Evolutionary conservation across 2,329 filamentous ascomycete species (phyloP), one percentile per base, ranked within the genome.

Genomic region (Colletotrichum trifolii): DNA sequence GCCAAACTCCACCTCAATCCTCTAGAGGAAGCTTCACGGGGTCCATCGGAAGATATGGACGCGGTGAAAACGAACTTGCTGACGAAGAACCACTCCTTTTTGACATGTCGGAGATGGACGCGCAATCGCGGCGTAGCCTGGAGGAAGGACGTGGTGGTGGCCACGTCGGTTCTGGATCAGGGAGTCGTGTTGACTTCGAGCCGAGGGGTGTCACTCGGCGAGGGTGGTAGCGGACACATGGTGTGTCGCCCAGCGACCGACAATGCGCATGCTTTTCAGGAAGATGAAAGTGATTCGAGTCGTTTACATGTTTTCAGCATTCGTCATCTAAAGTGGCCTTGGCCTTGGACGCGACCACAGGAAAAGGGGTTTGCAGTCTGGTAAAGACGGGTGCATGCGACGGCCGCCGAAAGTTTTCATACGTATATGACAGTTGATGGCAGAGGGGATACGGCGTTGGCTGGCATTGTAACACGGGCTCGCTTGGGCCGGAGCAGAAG

Each of bases 51-150:
- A 73, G 79, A n/a, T 71, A 78, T 15, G 72, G 71, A 5, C 78
- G 79, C 5, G 78, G 74, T n/a, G 81, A 83, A 33, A 78, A 81
- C 48, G 80, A 82, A 55, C 85, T 86, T 6, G 76, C 81, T 33
- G 88, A 91, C 65, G 90, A 91, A 59, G 90, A 93, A 71, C 89
- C 88, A 0, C 75, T 93, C 9, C 81, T 93, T 9, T 93, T 93
- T 75, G 88, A 90, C 68, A 87, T 93, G 82, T 91, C 88, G 40
- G 90, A 93, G 74, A 85, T 92, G 73, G 88, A 88, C 69, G 81
- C 85, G 15, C 82, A 83, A 60, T 83, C 83, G 48, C 80, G 87
- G 67, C 82, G 85, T 67, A 89, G 86, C 69, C 74, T 89, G 8
- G 87, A 90, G 69, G 87, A 89, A 67, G 77, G 75, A 1, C 75